These are phyloP conservation scores for Tetrapisispora namnaoensis DNA, from an alignment of 805 yeast genomes.

Conservation along the genomic window DNA sequence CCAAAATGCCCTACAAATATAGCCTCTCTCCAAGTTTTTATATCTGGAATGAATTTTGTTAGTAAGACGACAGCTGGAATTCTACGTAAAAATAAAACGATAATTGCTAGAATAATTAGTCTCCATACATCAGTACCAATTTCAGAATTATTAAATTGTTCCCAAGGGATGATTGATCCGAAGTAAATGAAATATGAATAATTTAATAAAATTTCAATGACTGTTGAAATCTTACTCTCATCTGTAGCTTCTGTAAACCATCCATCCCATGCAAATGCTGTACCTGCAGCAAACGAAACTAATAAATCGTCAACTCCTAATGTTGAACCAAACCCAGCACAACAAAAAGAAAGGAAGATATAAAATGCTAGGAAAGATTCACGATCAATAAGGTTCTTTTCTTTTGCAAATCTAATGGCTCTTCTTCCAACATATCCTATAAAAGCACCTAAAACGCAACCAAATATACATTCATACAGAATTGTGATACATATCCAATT, in stretches of 20 bases:
- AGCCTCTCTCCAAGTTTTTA: conserved; percentile 89
- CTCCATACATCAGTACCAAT: conserved; percentile 70
- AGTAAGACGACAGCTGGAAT: conserved; percentile 70
- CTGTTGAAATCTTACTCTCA: conserved; percentile 79
- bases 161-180: conserved; percentile 90
- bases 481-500: conserved; percentile 74
- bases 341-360: conserved; percentile 68
- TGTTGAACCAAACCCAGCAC: conserved; percentile 84
- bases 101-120: conserved; percentile 61
- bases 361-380: conserved; percentile 84
- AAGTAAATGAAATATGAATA: conserved; percentile 82
- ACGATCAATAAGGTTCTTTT: conserved; percentile 61
- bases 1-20: conserved; percentile 92
- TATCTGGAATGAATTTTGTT: conserved; percentile 76
- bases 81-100: conserved; percentile 65
- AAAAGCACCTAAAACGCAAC: conserved; percentile 60
- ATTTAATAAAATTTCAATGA: conserved; percentile 75
- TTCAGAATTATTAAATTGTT: conserved; percentile 49
- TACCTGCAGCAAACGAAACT: conserved; percentile 86
- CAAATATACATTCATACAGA: conserved; percentile 73
- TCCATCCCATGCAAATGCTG: conserved; percentile 92
- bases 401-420: conserved; percentile 65
- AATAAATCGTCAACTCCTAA: conserved; percentile 83
- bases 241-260: conserved; percentile 76
- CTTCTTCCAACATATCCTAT: conserved; percentile 67